Evolutionary conservation across 768 basidiomycete genomes (phyloP).

Genomic region (Mycena epipterygia): DNA sequence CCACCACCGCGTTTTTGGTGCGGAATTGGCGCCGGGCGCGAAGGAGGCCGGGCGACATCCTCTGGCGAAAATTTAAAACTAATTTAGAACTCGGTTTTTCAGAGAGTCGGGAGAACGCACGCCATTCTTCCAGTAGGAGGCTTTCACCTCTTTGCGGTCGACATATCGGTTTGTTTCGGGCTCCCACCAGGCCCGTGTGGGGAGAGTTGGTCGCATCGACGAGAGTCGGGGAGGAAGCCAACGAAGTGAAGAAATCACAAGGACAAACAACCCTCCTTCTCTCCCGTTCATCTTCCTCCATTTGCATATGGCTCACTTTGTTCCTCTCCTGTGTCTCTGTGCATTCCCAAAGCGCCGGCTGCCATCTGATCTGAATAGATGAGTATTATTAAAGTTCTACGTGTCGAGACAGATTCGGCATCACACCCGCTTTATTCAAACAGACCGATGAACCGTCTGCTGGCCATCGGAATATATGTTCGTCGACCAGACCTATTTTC

Average conservation of each 20-base stretch:
- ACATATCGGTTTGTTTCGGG: slow-evolving; percentile 35
- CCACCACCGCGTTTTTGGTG: slow-evolving; percentile 83
- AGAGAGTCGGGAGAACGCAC: slow-evolving; percentile 4
- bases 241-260: neutral
- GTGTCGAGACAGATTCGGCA: too few relatives aligned
- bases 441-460: too few relatives aligned
- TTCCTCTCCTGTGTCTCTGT: too few relatives aligned
- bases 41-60: slow-evolving; percentile 89
- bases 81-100: neutral
- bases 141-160: slow-evolving; percentile 27
- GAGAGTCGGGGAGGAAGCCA: neutral
- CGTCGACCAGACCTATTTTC: too few relatives aligned
- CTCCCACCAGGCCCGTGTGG: slow-evolving; percentile 40
- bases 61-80: slow-evolving; percentile 62
- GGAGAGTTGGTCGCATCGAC: slow-evolving; percentile 34
- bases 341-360: too few relatives aligned
- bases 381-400: too few relatives aligned
- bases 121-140: slow-evolving; percentile 38
- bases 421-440: too few relatives aligned
- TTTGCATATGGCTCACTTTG: too few relatives aligned
- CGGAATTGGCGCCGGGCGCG: slow-evolving; percentile 91
- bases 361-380: too few relatives aligned
- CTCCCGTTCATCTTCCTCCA: too few relatives aligned
- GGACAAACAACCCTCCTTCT: neutral
- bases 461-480: too few relatives aligned